Percentiles rank a stretch among this genome's conserved stretches.
Evolutionary conservation across 2,329 filamentous ascomycete genomes (phyloP).

Genomic region (Aspergillaceae sp.): DNA sequence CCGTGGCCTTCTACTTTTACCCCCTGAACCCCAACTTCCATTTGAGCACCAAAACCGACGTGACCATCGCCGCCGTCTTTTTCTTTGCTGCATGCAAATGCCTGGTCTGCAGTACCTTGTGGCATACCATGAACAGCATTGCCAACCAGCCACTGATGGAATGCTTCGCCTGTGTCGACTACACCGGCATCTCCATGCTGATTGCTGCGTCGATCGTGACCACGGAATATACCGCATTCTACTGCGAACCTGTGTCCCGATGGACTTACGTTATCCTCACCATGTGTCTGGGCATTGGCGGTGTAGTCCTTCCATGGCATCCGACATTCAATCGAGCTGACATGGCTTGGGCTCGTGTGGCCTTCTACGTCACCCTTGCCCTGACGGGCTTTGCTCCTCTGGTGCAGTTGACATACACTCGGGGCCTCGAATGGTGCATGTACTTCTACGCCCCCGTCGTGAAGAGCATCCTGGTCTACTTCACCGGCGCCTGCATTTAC

Average conservation of each 20-base stretch:
- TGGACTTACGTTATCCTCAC: constrained; percentile 81
- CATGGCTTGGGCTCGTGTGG: constrained; percentile 86
- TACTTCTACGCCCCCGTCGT: constrained; percentile 83
- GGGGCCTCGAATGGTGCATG: constrained; percentile 70
- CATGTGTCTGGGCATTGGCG: constrained; percentile 69
- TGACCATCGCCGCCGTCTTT: constrained; percentile 86
- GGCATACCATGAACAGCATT: constrained; percentile 98
- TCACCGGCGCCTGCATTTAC: constrained; percentile 76
- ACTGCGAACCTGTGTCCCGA: constrained; percentile 83
- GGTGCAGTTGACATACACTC: constrained; percentile 68
- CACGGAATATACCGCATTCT: constrained; percentile 97
- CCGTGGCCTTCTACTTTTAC: constrained; percentile 93
- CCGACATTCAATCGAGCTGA: constrained; percentile 86
- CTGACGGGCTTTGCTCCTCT: constrained; percentile 84
- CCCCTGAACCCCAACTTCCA: constrained; percentile 79
- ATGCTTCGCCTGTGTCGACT: constrained; percentile 94
- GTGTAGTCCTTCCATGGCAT: constrained; percentile 91
- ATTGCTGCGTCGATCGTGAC: constrained; percentile 94
- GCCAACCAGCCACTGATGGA: constrained; percentile 83
- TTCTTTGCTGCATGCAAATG: constrained; percentile 95
- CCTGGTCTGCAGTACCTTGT: constrained; percentile 86
- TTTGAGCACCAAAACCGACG: constrained; percentile 75
- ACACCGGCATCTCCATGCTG: constrained; percentile 90
- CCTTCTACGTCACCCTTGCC: constrained; percentile 81
- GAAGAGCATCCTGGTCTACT: constrained; percentile 80